Conservation (phyloP, 805 yeast species). For the Yarrowia sp. region DNA sequence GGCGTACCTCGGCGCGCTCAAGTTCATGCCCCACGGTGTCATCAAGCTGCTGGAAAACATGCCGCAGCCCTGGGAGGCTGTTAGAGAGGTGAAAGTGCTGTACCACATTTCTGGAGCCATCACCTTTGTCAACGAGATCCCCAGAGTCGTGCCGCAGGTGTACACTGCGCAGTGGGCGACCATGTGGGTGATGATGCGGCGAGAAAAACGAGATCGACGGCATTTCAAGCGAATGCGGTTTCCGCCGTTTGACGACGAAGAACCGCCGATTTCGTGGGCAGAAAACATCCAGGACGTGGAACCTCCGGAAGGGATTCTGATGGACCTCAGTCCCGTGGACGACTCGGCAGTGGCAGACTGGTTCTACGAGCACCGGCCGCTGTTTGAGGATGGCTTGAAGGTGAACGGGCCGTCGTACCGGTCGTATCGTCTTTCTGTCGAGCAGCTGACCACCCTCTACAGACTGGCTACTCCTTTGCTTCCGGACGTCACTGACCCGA, state of each 20-base stretch:
- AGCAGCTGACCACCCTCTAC: constrained; percentile 69
- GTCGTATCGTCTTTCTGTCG: constrained; percentile 69
- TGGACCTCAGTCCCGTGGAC: constrained; percentile 69
- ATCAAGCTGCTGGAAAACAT: constrained; percentile 88
- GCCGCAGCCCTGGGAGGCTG: constrained; percentile 98
- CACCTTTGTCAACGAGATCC: constrained; percentile 90
- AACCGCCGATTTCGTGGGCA: constrained; percentile 85
- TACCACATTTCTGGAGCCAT: constrained; percentile 94
- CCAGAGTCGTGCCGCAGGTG: constrained; percentile 90
- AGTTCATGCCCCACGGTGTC: constrained; percentile 95
- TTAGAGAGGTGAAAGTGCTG: constrained; percentile 82
- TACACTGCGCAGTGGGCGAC: constrained; percentile 96
- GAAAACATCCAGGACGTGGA: constrained; percentile 78
- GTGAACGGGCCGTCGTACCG: constrained; percentile 82
- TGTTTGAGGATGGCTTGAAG: constrained; percentile 60
- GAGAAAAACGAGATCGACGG: constrained; percentile 88
- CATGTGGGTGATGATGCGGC: constrained; percentile 89
- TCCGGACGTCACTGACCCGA: constrained; percentile 63
- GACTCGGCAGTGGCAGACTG: constrained; percentile 71
- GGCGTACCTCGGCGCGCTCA: constrained; percentile 86
- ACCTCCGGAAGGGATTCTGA: constrained; percentile 71
- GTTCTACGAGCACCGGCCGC: constrained; percentile 81
- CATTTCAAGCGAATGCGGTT: constrained; percentile 91
- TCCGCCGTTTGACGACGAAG: constrained; percentile 98
- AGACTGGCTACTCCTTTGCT: constrained; percentile 74